Conservation (phyloP, 1,284 basidiomycete genomes). For the Phellinidium pouzarii region DNA sequence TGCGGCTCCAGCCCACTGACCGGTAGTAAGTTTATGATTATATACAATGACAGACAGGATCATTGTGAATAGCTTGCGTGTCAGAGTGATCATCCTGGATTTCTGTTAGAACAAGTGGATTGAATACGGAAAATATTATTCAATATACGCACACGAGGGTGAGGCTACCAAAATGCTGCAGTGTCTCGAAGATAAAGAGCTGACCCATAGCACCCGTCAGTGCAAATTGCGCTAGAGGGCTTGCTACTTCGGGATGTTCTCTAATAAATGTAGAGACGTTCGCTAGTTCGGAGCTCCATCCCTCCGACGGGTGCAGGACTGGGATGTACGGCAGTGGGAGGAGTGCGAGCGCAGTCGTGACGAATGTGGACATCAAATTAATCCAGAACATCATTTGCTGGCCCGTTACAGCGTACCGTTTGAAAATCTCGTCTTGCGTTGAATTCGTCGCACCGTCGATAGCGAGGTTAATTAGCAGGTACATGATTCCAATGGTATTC, state of each 20-base stretch:
- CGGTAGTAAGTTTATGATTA: constrained; percentile 74
- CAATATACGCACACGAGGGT: constrained; percentile 73
- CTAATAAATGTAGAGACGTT: constrained; percentile 72
- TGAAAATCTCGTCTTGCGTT: constrained; percentile 98
- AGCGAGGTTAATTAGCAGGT: constrained; percentile 80
- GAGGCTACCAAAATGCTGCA: constrained; percentile 92
- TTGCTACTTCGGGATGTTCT: constrained; percentile 72
- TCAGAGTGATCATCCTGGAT: constrained; percentile 83
- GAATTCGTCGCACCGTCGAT: constrained; percentile 94
- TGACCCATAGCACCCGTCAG: constrained; percentile 91
- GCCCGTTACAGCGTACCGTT: constrained; percentile 70
- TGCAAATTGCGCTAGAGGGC: constrained; percentile 81
- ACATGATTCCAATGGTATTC: constrained; percentile 59
- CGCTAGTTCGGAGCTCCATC: constrained; percentile 58
- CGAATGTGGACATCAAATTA: constrained; percentile 73
- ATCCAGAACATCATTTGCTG: constrained; percentile 99
- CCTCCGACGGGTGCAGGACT: constrained; percentile 58
- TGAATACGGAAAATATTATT: neutral
- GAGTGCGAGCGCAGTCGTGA: constrained; percentile 60
- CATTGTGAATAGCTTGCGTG: constrained; percentile 99
- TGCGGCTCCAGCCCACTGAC: constrained; percentile 89
- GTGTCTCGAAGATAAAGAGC: constrained; percentile 96
- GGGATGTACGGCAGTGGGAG: constrained; percentile 72
- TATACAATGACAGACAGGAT: constrained; percentile 91
- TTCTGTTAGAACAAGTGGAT: constrained; percentile 2